A percentile compares a stretch with the other conserved stretches of the same genome.
These are phyloP conservation scores for Fragaria iinumae DNA, from an alignment of 306 rosid species.

Conservation along the genomic window DNA sequence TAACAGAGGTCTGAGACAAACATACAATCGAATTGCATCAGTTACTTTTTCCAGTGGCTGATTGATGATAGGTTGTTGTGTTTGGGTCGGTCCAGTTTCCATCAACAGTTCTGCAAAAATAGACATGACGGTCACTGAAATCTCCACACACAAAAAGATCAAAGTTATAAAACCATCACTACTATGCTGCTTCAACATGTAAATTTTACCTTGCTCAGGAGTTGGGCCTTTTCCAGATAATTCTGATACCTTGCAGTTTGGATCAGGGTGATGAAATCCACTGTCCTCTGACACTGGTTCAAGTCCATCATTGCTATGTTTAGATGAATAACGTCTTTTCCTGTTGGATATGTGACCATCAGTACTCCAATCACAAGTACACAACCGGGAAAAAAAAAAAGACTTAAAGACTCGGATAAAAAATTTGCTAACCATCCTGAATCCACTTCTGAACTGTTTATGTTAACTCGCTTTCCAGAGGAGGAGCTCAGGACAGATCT, in stretches of 20 bases:
- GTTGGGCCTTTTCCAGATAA: slow-evolving; percentile 43
- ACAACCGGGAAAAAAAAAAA: neutral
- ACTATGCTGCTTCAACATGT: neutral
- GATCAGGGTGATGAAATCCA: slow-evolving; percentile 29
- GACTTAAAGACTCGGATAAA: neutral
- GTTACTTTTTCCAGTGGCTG: slow-evolving; percentile 54
- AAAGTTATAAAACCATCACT: slow-evolving; percentile 6
- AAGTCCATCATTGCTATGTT: slow-evolving; percentile 53
- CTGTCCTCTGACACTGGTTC: slow-evolving; percentile 59
- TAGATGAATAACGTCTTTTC: slow-evolving; percentile 56
- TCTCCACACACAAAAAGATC: slow-evolving; percentile 5
- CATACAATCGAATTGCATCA: slow-evolving; percentile 62
- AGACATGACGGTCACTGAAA: slow-evolving; percentile 12
- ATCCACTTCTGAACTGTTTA: slow-evolving; percentile 39
- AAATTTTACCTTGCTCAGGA: slow-evolving; percentile 65
- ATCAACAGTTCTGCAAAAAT: slow-evolving; percentile 62
- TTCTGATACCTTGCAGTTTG: slow-evolving; percentile 47
- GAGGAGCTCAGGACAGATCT: slow-evolving; percentile 47
- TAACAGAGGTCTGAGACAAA: neutral
- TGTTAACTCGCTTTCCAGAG: slow-evolving; percentile 54
- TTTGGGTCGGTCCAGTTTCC: slow-evolving; percentile 83
- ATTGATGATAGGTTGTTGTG: slow-evolving; percentile 43
- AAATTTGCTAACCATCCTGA: slow-evolving; percentile 46
- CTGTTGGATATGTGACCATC: slow-evolving; percentile 41
- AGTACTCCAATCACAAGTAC: slow-evolving; percentile 23